Base-by-base conservation (phyloP, 306 rosid genomes). In the Cicer arietinum region DNA sequence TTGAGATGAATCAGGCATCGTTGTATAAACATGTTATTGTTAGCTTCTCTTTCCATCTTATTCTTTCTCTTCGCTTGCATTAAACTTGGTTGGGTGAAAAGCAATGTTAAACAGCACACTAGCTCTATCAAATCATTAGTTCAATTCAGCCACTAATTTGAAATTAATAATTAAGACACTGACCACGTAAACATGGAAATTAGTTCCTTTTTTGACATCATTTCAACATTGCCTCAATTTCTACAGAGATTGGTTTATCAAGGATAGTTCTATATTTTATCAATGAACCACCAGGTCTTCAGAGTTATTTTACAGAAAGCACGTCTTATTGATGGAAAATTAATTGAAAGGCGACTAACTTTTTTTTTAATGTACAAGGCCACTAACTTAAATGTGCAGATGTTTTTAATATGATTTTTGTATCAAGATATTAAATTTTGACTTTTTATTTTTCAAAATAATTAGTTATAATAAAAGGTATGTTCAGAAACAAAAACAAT, bases 231-330 rank as follows among this genome's bases (percentile, higher is more conserved):
- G 18, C 35, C 12, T 54, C 18, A 18, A 37, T 18, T 54, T 17
- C 60, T 8, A 17, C 60, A 17, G 13, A 54, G 17, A 18, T 8
- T 18, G 30, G 35, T 8, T 8, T 56, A 5, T 22, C 62, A 56
- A 3, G 62, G 62, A 56, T 17, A 20, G 62, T 52, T 52, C 8
- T 10, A 52, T 6, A 16, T 52, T 20, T 14, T 52, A 52, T 52
- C 58, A 14, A 52, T 52, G 57, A 51, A 51, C 14, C 22, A 51
- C 57, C 57, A 51, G 22, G 57, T 51, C 10, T 51, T 51, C 57
- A 51, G 7, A 1, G 17, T 48, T 48, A 16, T 4, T 13, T 48
- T 3, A 48, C 8, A 48, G 14, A 12, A 50, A n/a, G 18, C 18
- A 50, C 8, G 7, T 5, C 8, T 14, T 48, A 4, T 30, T 30